A percentile compares a stretch with the other conserved stretches of the same genome.
Conservation (phyloP, 2,329 filamentous ascomycete genomes). For the Cordyceps farinosa region DNA sequence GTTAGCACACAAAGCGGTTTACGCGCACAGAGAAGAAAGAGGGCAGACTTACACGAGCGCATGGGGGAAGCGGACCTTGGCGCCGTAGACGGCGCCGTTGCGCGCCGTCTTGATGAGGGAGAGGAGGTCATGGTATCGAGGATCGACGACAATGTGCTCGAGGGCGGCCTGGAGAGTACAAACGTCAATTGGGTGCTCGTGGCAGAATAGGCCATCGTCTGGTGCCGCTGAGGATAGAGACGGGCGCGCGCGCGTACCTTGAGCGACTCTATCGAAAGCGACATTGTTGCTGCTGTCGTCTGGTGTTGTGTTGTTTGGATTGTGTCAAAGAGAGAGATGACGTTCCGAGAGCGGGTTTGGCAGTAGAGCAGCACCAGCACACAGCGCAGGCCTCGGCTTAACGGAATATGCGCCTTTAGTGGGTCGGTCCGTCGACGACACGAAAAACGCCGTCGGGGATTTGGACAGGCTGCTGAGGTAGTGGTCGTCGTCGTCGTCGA, state of each 20-base stretch:
- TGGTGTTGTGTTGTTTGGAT: not conserved
- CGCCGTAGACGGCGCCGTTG: conserved; percentile 95
- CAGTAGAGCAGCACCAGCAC: not conserved
- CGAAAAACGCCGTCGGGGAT: not conserved
- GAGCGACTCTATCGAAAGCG: conserved; percentile 27
- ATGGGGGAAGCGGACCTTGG: conserved; percentile 97
- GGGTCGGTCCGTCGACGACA: not conserved
- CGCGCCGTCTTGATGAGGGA: conserved; percentile 87
- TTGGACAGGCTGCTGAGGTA: not conserved
- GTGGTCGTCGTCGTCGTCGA: too few relatives aligned
- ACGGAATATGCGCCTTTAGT: conserved; percentile 1
- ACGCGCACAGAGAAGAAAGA: conserved; percentile 36
- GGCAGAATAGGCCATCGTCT: not conserved
- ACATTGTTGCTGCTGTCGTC: conserved; percentile 22
- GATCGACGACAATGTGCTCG: conserved; percentile 76
- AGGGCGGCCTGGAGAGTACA: conserved; percentile 55
- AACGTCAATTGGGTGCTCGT: not conserved
- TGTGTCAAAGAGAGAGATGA: not conserved
- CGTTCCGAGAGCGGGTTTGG: not conserved
- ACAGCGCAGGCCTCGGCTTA: conserved; percentile 4
- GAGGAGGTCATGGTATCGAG: conserved; percentile 78
- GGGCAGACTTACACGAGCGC: conserved; percentile 65
- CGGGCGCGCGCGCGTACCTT: conserved; percentile 25
- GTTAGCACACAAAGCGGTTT: not conserved
- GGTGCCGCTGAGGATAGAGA: too few relatives aligned